Percentiles rank a stretch among this genome's conserved stretches.
These are phyloP conservation scores for Bruguiera parviflora DNA, from an alignment of 345 rosid genomes.

Conservation along the genomic window DNA sequence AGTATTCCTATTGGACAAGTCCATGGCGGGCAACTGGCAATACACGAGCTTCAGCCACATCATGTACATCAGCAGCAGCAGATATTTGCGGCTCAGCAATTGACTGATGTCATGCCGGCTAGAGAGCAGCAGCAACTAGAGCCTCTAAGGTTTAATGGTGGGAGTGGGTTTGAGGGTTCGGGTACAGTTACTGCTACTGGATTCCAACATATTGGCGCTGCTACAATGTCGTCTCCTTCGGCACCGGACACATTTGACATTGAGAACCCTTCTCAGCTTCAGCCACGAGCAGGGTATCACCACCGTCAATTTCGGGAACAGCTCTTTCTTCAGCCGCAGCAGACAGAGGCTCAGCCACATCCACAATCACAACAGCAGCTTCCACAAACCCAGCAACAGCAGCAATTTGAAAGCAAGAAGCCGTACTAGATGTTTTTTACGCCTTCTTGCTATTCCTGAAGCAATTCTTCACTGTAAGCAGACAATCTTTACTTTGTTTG, in stretches of 20 bases:
- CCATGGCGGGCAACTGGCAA: constrained; percentile 30
- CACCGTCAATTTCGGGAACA: constrained; percentile 44
- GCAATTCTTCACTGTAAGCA: constrained; percentile 15
- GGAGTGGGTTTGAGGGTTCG: constrained; percentile 28
- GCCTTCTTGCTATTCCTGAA: neutral
- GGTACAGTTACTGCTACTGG: constrained; percentile 40
- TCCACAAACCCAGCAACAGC: constrained; percentile 30
- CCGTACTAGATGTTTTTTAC: constrained; percentile 16
- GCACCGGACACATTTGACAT: constrained; percentile 53
- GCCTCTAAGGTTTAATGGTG: constrained; percentile 34
- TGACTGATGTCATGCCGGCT: constrained; percentile 49
- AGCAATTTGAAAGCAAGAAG: constrained; percentile 52
- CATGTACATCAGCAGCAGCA: constrained; percentile 43
- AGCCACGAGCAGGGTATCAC: constrained; percentile 29
- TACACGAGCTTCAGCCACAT: constrained; percentile 36
- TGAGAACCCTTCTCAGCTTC: constrained; percentile 54
- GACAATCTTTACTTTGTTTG: constrained; percentile 22
- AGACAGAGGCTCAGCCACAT: constrained; percentile 36
- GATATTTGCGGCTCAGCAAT: constrained; percentile 52
- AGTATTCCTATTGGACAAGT: constrained; percentile 38
- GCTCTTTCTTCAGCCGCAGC: constrained; percentile 54
- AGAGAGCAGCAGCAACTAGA: constrained; percentile 57
- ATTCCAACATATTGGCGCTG: constrained; percentile 33
- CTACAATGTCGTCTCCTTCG: constrained; percentile 46
- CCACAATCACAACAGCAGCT: constrained; percentile 17